phyloP scores from a whole-genome alignment of 257 asterid species.

The Salvia miltiorrhiza region DNA sequence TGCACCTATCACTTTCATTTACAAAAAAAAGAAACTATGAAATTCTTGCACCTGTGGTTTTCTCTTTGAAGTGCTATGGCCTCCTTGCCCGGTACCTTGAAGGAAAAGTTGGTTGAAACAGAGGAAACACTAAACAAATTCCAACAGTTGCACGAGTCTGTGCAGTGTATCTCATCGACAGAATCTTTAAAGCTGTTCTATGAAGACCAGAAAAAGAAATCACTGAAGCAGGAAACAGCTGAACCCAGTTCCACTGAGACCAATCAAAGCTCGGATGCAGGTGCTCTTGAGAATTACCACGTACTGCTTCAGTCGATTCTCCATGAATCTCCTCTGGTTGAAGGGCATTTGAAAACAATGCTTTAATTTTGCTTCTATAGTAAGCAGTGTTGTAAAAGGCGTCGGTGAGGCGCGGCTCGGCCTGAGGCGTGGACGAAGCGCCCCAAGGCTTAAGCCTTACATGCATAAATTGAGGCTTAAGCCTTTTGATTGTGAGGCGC shows the following conservation, averaged over 20 bases:
- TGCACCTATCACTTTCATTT: neutral
- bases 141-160: constrained; percentile 46
- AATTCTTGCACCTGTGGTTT: neutral
- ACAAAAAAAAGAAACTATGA: neutral
- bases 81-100: constrained; percentile 51
- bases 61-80: constrained; percentile 49
- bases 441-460: too few relatives aligned
- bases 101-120: constrained; percentile 54
- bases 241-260: constrained; percentile 12
- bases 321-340: constrained; percentile 46
- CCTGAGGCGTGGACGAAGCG: too few relatives aligned
- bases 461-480: too few relatives aligned
- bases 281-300: constrained; percentile 34
- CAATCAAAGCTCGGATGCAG: constrained; percentile 18
- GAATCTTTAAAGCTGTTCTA: constrained; percentile 55
- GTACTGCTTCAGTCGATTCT: constrained; percentile 46
- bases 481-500: too few relatives aligned
- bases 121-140: constrained; percentile 56
- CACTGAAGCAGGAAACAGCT: constrained; percentile 18
- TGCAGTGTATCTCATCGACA: constrained; percentile 45
- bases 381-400: too few relatives aligned
- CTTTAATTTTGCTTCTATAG: neutral
- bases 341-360: constrained; percentile 25
- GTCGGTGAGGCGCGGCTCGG: too few relatives aligned
- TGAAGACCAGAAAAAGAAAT: constrained; percentile 37